Evolutionary conservation across 805 yeast species (phyloP).

Genomic region (Suhomyces prunicola): DNA sequence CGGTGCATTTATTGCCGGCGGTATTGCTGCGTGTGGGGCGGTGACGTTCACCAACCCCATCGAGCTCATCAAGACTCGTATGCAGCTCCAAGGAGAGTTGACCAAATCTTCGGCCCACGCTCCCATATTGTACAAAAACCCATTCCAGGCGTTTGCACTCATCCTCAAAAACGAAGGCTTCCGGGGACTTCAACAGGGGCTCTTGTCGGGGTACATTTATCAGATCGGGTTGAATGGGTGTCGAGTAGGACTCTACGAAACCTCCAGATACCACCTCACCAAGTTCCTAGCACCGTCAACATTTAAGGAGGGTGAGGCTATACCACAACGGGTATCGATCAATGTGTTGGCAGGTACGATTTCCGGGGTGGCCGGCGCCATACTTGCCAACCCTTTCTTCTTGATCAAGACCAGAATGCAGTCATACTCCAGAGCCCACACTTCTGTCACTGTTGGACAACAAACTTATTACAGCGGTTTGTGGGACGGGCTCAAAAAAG

Average conservation of each 20-base stretch:
- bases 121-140: slow-evolving; percentile 66
- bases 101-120: slow-evolving; percentile 48
- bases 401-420: slow-evolving; percentile 96
- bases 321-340: slow-evolving; percentile 45
- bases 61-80: slow-evolving; percentile 89
- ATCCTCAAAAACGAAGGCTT: slow-evolving; percentile 82
- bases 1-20: slow-evolving; percentile 30
- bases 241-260: slow-evolving; percentile 92
- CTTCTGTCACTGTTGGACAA: slow-evolving; percentile 59
- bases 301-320: slow-evolving; percentile 39
- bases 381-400: slow-evolving; percentile 87
- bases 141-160: slow-evolving; percentile 74
- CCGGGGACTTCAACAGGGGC: slow-evolving; percentile 84
- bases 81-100: slow-evolving; percentile 96
- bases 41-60: slow-evolving; percentile 96
- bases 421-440: slow-evolving; percentile 65
- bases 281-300: slow-evolving; percentile 46
- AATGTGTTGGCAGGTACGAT: slow-evolving; percentile 78
- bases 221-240: slow-evolving; percentile 93
- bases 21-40: slow-evolving; percentile 90
- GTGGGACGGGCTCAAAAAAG: slow-evolving; percentile 61
- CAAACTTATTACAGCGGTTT: slow-evolving; percentile 82
- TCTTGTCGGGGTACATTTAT: slow-evolving; percentile 83
- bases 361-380: slow-evolving; percentile 88
- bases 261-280: slow-evolving; percentile 64